Percentiles rank a stretch among this genome's conserved stretches.
Conservation (phyloP, 257 asterid genomes). For the Solanum raphanifolium region DNA sequence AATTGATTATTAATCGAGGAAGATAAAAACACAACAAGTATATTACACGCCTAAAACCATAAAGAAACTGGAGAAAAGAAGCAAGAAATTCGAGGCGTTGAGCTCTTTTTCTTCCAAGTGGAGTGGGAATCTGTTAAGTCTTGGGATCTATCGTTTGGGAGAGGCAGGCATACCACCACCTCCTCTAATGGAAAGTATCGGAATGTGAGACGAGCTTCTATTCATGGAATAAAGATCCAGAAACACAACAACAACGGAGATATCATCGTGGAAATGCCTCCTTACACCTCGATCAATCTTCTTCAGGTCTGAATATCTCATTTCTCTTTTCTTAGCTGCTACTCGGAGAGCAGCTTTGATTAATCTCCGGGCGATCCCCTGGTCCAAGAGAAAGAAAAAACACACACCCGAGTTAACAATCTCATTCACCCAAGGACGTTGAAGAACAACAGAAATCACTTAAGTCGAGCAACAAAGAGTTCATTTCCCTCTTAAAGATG, state of each 20-base stretch:
- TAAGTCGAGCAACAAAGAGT: not conserved
- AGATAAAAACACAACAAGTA: not conserved
- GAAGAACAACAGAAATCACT: not conserved
- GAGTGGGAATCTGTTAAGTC: not conserved
- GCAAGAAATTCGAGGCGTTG: not conserved
- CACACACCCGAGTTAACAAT: not conserved
- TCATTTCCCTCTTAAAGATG: not conserved
- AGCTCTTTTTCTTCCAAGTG: not conserved
- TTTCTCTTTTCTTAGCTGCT: constrained; percentile 93
- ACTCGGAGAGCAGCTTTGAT: constrained; percentile 63
- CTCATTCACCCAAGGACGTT: not conserved
- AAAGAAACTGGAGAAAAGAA: not conserved
- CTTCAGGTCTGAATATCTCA: constrained; percentile 84
- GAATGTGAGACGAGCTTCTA: constrained; percentile 14
- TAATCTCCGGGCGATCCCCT: constrained; percentile 78
- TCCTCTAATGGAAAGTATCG: constrained; percentile 41
- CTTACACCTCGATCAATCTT: constrained; percentile 83
- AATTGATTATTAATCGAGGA: not conserved
- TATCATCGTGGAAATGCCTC: constrained; percentile 96
- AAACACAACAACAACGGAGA: constrained; percentile 69
- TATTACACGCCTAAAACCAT: not conserved
- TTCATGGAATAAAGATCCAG: constrained; percentile 33
- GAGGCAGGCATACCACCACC: constrained; percentile 28
- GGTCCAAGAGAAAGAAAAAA: not conserved
- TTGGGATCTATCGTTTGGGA: constrained; percentile 18